A percentile compares a stretch with the other conserved stretches of the same genome.
phyloP scores from a whole-genome alignment of 2,329 filamentous ascomycete species.

The Chaetothyriales sp. region DNA sequence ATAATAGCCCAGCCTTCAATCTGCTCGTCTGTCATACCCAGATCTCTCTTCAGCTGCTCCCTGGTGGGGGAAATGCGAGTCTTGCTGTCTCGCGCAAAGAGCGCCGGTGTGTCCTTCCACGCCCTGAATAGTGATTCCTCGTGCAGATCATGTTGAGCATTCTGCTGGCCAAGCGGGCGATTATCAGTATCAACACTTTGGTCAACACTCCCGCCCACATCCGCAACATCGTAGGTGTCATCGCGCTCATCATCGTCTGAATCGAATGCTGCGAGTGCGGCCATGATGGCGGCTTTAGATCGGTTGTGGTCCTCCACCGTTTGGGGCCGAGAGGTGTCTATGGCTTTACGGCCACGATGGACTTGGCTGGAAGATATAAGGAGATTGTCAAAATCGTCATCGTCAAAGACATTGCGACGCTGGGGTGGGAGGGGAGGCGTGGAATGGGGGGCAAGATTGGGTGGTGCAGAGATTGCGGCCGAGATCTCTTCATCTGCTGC shows the following conservation, averaged over 20 bases:
- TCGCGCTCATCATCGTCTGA: conserved; percentile 92
- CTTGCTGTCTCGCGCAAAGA: conserved; percentile 59
- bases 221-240: conserved; percentile 86
- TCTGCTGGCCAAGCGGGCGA: conserved; percentile 4
- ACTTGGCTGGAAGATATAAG: conserved; percentile 52
- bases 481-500: conserved; percentile 24
- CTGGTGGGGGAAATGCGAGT: conserved; percentile 54
- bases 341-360: conserved; percentile 56
- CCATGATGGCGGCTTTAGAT: conserved; percentile 74
- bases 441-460: conserved; percentile 39
- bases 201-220: conserved; percentile 82
- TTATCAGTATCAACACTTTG: conserved; percentile 26
- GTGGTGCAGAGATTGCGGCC: conserved; percentile 11
- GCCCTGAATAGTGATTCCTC: conserved; percentile 63
- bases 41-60: conserved; percentile 54
- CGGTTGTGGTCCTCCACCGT: conserved; percentile 38
- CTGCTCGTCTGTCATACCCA: conserved; percentile 81
- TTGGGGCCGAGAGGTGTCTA: conserved; percentile 21
- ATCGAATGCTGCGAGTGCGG: conserved; percentile 78
- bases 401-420: conserved; percentile 63
- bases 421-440: conserved; percentile 31
- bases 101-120: conserved; percentile 49
- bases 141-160: conserved; percentile 21
- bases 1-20: conserved; percentile 92
- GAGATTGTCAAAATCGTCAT: conserved; percentile 65